phyloP scores from a whole-genome alignment of 2,329 filamentous ascomycete genomes.

The Pseudocercospora crystallina region DNA sequence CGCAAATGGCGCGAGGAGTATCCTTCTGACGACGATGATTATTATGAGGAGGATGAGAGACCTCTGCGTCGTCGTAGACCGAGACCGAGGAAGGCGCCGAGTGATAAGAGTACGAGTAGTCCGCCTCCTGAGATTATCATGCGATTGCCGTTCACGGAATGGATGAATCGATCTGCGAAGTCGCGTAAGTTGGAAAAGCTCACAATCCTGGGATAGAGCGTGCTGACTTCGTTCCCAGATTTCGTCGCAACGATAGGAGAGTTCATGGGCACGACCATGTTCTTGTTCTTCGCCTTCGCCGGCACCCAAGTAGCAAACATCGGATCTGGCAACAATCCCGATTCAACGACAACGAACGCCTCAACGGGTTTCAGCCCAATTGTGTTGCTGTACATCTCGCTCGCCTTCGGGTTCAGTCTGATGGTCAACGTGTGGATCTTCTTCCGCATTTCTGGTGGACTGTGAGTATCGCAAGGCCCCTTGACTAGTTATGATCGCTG shows the following conservation, averaged over 20 bases:
- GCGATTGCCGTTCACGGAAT: slow-evolving; percentile 31
- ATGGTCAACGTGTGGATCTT: slow-evolving; percentile 44
- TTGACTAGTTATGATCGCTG: too few relatives aligned
- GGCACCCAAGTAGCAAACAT: slow-evolving; percentile 48
- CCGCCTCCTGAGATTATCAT: slow-evolving; percentile 34
- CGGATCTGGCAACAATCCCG: slow-evolving; percentile 18
- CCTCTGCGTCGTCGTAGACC: slow-evolving; percentile 11
- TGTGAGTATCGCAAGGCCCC: slow-evolving; percentile 19
- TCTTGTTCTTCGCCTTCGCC: slow-evolving; percentile 48
- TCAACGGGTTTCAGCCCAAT: slow-evolving; percentile 32
- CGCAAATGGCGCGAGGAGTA: slow-evolving; percentile 18
- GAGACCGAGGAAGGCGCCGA: slow-evolving; percentile 9
- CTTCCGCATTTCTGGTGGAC: slow-evolving; percentile 39
- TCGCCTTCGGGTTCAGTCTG: slow-evolving; percentile 44
- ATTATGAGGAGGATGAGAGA: slow-evolving; percentile 26
- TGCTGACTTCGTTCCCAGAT: slow-evolving; percentile 13
- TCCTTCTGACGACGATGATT: slow-evolving; percentile 23
- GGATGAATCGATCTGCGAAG: slow-evolving; percentile 34
- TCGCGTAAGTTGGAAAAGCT: slow-evolving; percentile 25
- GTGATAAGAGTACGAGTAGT: slow-evolving; percentile 12
- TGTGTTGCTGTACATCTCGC: slow-evolving; percentile 40
- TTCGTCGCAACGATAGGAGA: slow-evolving; percentile 39
- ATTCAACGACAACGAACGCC: slow-evolving; percentile 28
- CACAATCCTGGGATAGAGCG: too few relatives aligned
- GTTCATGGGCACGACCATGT: slow-evolving; percentile 48